These are phyloP conservation scores for Marasmius tenuissimus DNA, from an alignment of 1,284 basidiomycete genomes.

Conservation along the genomic window DNA sequence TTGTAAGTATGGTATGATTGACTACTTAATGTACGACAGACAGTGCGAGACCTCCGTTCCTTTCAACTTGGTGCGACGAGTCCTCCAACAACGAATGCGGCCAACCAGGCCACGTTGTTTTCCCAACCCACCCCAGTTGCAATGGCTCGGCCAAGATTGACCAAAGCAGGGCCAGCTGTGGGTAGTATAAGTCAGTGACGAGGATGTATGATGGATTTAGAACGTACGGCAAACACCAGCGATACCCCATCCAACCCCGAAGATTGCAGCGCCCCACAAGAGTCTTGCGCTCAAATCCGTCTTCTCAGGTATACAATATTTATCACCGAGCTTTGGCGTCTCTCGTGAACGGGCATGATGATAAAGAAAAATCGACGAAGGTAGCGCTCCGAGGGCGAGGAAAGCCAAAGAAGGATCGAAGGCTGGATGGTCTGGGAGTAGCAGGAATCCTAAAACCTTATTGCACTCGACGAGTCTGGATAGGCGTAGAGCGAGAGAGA, in stretches of 20 bases:
- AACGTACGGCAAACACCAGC: conserved; percentile 63
- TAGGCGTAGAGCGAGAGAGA: conserved; percentile 57
- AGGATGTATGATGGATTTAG: conserved; percentile 1
- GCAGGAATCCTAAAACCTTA: conserved; percentile 58
- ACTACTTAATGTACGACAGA: no score
- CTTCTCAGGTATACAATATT: conserved; percentile 38
- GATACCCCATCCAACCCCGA: conserved; percentile 70
- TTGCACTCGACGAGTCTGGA: conserved; percentile 53
- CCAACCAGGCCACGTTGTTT: conserved; percentile 39
- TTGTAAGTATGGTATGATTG: no score
- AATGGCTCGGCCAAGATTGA: conserved; percentile 53
- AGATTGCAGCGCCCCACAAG: conserved; percentile 53
- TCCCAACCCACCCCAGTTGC: conserved; percentile 29
- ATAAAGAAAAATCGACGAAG: conserved; percentile 41
- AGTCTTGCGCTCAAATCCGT: conserved; percentile 48
- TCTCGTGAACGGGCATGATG: conserved; percentile 34
- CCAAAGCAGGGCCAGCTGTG: conserved; percentile 54
- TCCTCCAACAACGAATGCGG: conserved; percentile 42
- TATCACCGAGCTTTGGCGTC: conserved; percentile 36
- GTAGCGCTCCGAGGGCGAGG: conserved; percentile 48
- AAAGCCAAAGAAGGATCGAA: conserved; percentile 56
- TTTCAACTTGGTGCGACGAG: conserved; percentile 20
- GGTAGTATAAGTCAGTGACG: not conserved
- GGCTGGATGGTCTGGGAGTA: conserved; percentile 44
- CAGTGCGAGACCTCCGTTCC: no score